Evolutionary conservation across 1,139 yeast species (phyloP).

Genomic region (Scheffersomyces illinoinensis): DNA sequence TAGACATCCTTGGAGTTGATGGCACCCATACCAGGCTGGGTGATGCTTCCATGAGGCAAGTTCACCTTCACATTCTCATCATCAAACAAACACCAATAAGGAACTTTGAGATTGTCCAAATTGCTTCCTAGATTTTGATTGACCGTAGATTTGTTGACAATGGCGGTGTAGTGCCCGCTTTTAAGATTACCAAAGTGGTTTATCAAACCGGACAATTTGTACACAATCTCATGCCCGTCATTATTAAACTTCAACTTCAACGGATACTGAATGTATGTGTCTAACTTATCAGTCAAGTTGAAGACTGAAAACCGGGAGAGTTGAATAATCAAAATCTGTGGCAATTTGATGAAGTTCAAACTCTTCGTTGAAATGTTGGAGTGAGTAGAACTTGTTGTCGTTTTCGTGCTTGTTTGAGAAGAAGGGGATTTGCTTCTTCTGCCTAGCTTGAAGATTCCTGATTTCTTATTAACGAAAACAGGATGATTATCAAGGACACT

Average conservation of each 20-base stretch:
- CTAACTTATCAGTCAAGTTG: slow-evolving; percentile 56
- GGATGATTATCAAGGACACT: slow-evolving; percentile 37
- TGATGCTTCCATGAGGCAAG: slow-evolving; percentile 46
- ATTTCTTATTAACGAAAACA: slow-evolving; percentile 31
- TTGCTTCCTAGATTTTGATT: slow-evolving; percentile 21
- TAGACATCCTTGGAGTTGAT: slow-evolving; percentile 64
- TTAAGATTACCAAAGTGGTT: slow-evolving; percentile 72
- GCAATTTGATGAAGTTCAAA: slow-evolving; percentile 61
- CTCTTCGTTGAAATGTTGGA: slow-evolving; percentile 47
- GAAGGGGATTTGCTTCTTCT: slow-evolving; percentile 37
- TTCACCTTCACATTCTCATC: slow-evolving; percentile 60
- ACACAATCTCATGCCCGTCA: slow-evolving; percentile 42
- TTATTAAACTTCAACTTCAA: slow-evolving; percentile 47
- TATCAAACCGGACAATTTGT: slow-evolving; percentile 60
- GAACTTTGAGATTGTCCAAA: slow-evolving; percentile 25
- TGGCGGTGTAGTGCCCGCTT: slow-evolving; percentile 74
- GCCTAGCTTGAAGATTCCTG: slow-evolving; percentile 38
- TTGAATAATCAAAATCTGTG: slow-evolving; percentile 65
- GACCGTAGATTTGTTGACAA: slow-evolving; percentile 52
- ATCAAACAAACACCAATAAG: slow-evolving; percentile 70
- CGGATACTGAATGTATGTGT: slow-evolving; percentile 57
- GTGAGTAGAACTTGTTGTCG: slow-evolving; percentile 9
- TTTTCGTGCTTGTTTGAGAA: slow-evolving; percentile 18
- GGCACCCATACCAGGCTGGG: slow-evolving; percentile 30
- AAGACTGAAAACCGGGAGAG: slow-evolving; percentile 59